Conservation (phyloP, 164 flowering plant species). For the Aristolochia californica region DNA sequence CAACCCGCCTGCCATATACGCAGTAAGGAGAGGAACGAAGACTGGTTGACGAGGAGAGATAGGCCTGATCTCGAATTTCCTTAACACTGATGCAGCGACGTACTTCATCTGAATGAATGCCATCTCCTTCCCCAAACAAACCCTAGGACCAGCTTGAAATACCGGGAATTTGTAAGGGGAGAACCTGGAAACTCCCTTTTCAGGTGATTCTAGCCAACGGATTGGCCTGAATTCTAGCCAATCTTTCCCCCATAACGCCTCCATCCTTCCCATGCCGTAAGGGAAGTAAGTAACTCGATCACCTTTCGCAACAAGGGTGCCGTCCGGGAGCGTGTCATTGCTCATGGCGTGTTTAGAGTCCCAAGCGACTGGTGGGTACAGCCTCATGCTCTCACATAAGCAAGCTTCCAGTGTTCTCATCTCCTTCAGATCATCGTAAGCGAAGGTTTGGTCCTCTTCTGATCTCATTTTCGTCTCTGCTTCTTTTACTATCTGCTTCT, state of each 20-base stretch:
- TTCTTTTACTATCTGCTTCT: conserved; percentile 22
- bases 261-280: conserved; percentile 87
- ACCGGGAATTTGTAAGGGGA: conserved; percentile 44
- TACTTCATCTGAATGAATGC: conserved; percentile 81
- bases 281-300: conserved; percentile 49
- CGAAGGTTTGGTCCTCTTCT: conserved; percentile 1
- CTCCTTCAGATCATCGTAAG: conserved; percentile 38
- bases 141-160: conserved; percentile 78
- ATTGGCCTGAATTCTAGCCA: conserved; percentile 54
- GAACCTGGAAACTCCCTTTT: conserved; percentile 1
- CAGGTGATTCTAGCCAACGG: conserved; percentile 60
- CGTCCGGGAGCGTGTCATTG: conserved; percentile 62
- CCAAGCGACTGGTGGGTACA: conserved; percentile 80
- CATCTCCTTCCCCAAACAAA: conserved; percentile 80
- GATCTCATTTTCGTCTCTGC: background rate
- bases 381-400: conserved; percentile 64
- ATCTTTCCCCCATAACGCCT: conserved; percentile 46
- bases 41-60: conserved; percentile 19
- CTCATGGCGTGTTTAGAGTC: conserved; percentile 42
- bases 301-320: conserved; percentile 38
- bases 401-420: conserved; percentile 57
- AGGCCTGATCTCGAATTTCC: conserved; percentile 41
- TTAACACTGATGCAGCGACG: conserved; percentile 50
- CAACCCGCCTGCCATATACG: conserved; percentile 61
- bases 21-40: conserved; percentile 44